phyloP scores from a whole-genome alignment of 805 yeast species.

The Scheffersomyces stipitis region DNA sequence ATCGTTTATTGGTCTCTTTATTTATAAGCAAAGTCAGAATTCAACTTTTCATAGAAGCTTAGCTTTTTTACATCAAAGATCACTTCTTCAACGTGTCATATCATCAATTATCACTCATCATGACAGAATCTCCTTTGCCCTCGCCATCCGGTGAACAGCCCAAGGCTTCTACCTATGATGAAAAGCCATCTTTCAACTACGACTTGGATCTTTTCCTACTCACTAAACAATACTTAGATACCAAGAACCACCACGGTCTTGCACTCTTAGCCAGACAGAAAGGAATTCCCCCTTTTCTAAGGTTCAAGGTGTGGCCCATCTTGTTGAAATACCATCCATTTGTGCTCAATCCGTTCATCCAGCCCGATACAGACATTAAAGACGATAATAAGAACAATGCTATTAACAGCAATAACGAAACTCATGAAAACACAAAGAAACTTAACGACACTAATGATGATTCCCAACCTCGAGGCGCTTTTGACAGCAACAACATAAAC shows the following conservation, averaged over 20 bases:
- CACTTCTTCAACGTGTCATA: no score
- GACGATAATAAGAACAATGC: conserved; percentile 13
- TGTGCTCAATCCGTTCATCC: conserved; percentile 71
- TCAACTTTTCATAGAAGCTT: no score
- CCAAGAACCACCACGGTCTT: conserved; percentile 68
- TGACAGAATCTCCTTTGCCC: no score
- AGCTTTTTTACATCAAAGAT: no score
- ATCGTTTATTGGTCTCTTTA: no score
- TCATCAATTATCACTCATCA: no score
- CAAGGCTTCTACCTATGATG: conserved; percentile 2
- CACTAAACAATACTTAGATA: conserved; percentile 54
- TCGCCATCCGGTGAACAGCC: not conserved
- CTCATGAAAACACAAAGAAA: not conserved
- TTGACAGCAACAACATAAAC: not conserved
- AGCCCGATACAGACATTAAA: conserved; percentile 50
- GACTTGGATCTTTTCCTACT: conserved; percentile 50
- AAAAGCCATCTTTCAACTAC: conserved; percentile 29
- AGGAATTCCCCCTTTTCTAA: conserved; percentile 81
- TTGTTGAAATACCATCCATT: conserved; percentile 81
- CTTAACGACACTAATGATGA: not conserved
- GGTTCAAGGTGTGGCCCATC: conserved; percentile 84
- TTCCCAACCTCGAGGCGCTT: not conserved
- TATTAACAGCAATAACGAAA: conserved; percentile 8
- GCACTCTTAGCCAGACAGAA: conserved; percentile 78
- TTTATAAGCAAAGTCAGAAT: no score